Base-by-base conservation (phyloP, 2,329 filamentous ascomycete genomes). In the Ascochyta viciae-villosae region DNA sequence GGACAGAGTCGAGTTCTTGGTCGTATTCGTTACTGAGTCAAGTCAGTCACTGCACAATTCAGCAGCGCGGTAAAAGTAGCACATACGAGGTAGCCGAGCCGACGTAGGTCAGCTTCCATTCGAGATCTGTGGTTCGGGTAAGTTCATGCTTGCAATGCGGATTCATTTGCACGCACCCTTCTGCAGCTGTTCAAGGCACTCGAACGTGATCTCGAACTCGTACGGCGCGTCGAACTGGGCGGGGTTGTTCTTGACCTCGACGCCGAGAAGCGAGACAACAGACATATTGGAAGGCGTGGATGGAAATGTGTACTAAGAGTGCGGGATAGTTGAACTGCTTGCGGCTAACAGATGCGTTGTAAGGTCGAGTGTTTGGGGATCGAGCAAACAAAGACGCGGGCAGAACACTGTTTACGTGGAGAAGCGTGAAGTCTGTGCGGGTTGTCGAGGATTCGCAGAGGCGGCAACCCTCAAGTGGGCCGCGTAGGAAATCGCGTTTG, bases 41-140 rank as follows among this genome's bases (percentile, higher is more conserved):
- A 22, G 57, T 54, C 40, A 54, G 57, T 62, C 49, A 48, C 53
- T 54, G 47, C 42, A 46, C 52, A 26, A 26, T 40, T 40, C 50
- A 53, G 26, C 13, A 31, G 29, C 4, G 31, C n/a, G 23, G 26
- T 22, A 31, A 15, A 46, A 42, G 54, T 49, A 29, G 54, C 37
- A 84, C 90, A 82, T 83, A 96, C 90, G 92, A 96, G 54, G 94
- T 98, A 62, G 96, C 95, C 67, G 95, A 99, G 72, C 95, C 96
- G 74, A 99, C 95, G 71, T 99, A 99, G 76, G 92, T 99, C 71
- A 99, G 84, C 80, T 99, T 99, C 95, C 95, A 99, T 80, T 99
- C 95, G 60, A 99, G 88, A 80, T 99, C 95, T 96, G 70, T 31
- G 34, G 39, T 15, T 48, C 40, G 47, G 40, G 19, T 74, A 63